phyloP scores from a whole-genome alignment of 2,329 filamentous ascomycete species.

The Pseudogymnoascus sp. region DNA sequence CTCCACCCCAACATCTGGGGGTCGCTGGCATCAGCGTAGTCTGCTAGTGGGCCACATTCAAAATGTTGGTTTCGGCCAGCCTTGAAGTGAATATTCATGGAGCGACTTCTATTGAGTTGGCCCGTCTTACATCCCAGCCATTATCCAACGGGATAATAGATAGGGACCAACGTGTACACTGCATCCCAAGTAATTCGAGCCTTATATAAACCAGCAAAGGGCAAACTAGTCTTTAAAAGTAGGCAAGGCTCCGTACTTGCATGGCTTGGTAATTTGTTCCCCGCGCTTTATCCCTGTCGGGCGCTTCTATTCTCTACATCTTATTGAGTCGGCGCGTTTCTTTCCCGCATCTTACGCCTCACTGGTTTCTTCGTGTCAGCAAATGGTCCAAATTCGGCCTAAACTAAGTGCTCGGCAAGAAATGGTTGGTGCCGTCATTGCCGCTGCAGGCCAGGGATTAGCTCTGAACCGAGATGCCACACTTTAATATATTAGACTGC shows the following conservation, averaged over 20 bases:
- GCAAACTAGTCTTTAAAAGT: neutral
- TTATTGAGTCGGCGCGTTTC: neutral
- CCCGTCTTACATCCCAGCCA: no score
- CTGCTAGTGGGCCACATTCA: no score
- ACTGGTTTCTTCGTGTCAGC: neutral
- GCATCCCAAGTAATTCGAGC: neutral
- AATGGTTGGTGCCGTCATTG: neutral
- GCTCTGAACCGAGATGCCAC: neutral
- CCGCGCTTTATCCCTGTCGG: neutral
- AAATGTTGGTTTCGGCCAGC: no score
- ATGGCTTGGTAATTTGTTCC: neutral
- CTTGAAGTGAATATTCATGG: no score
- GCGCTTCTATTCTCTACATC: neutral
- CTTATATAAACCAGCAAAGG: neutral
- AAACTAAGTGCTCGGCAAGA: no score
- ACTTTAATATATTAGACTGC: neutral
- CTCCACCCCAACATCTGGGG: no score
- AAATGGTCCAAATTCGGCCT: no score
- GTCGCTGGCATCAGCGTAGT: no score
- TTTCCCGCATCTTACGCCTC: neutral
- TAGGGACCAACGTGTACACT: no score
- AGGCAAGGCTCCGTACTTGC: neutral
- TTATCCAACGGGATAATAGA: no score
- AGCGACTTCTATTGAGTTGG: no score
- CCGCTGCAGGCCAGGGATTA: neutral